Conservation (phyloP, 176 grass and related monocot genomes). For the Oryza meyeriana region DNA sequence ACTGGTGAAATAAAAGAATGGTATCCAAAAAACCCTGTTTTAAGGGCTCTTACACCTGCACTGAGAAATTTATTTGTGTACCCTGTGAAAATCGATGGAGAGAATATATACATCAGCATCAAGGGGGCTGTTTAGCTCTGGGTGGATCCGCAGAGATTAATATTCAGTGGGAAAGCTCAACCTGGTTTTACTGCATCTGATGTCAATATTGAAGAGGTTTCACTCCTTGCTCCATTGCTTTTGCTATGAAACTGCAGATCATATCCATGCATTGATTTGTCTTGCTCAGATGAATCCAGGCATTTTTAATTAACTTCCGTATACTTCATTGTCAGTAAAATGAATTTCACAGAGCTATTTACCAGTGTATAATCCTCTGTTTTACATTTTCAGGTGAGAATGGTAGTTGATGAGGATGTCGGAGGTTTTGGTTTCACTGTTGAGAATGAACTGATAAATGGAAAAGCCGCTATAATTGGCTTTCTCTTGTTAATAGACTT, state of each 20-base stretch:
- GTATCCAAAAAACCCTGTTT: conserved; percentile 94
- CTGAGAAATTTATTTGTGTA: conserved; percentile 79
- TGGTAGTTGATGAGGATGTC: conserved; percentile 79
- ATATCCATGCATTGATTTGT: neutral
- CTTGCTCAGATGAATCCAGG: neutral
- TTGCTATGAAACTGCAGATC: neutral
- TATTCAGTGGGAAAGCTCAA: conserved; percentile 88
- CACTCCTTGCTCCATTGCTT: neutral
- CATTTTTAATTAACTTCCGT: neutral
- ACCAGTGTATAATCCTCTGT: neutral
- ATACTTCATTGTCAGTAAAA: neutral
- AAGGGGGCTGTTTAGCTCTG: conserved; percentile 31
- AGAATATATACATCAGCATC: conserved; percentile 90
- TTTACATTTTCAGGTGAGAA: conserved; percentile 67
- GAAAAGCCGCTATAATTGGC: conserved; percentile 92
- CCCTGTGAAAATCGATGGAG: conserved; percentile 61
- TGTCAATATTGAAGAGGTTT: conserved; percentile 96
- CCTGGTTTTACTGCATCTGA: conserved; percentile 82
- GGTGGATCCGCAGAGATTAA: conserved; percentile 77
- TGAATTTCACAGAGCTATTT: neutral
- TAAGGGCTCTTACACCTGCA: conserved; percentile 81
- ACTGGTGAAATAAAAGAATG: conserved; percentile 90
- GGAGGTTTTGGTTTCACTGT: conserved; percentile 90
- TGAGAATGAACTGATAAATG: conserved; percentile 79
- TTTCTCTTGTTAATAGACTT: conserved; percentile 94